A percentile compares a stretch with the other conserved stretches of the same genome.
These are phyloP conservation scores for Talaromyces funiculosus DNA, from an alignment of 2,329 filamentous ascomycete genomes.

Conservation along the genomic window DNA sequence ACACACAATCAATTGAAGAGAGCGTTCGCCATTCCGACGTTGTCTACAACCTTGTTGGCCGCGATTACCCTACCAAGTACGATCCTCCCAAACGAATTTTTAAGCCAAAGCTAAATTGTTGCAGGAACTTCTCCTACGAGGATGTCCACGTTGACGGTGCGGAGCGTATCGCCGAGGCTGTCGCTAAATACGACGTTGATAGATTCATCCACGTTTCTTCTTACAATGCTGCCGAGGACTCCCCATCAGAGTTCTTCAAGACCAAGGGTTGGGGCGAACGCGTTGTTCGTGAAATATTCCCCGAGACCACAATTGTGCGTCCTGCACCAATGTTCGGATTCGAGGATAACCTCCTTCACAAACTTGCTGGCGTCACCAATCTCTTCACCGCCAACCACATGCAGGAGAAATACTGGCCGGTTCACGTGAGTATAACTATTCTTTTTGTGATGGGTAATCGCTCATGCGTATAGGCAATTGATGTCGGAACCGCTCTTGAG, in stretches of 20 bases:
- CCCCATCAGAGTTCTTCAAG: slow-evolving; percentile 79
- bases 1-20: slow-evolving; percentile 93
- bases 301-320: slow-evolving; percentile 93
- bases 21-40: slow-evolving; percentile 95
- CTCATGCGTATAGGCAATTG: slow-evolving; percentile 60
- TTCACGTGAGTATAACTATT: slow-evolving; percentile 62
- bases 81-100: slow-evolving; percentile 21
- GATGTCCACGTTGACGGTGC: slow-evolving; percentile 92
- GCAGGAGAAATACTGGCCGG: slow-evolving; percentile 83
- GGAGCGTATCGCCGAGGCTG: slow-evolving; percentile 86
- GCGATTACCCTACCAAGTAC: slow-evolving; percentile 93
- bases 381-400: slow-evolving; percentile 88
- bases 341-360: slow-evolving; percentile 86
- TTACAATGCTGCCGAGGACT: slow-evolving; percentile 77
- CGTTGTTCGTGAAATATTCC: slow-evolving; percentile 81
- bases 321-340: slow-evolving; percentile 92
- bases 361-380: slow-evolving; percentile 73
- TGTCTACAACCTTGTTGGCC: slow-evolving; percentile 92
- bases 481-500: slow-evolving; percentile 84
- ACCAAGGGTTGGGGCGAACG: slow-evolving; percentile 85
- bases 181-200: slow-evolving; percentile 96
- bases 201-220: slow-evolving; percentile 95
- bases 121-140: slow-evolving; percentile 83
- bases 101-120: slow-evolving; percentile 24
- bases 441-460: not conserved